Evolutionary conservation across 139 green algal genomes (phyloP).

Genomic region (Chlorella sp.): DNA sequence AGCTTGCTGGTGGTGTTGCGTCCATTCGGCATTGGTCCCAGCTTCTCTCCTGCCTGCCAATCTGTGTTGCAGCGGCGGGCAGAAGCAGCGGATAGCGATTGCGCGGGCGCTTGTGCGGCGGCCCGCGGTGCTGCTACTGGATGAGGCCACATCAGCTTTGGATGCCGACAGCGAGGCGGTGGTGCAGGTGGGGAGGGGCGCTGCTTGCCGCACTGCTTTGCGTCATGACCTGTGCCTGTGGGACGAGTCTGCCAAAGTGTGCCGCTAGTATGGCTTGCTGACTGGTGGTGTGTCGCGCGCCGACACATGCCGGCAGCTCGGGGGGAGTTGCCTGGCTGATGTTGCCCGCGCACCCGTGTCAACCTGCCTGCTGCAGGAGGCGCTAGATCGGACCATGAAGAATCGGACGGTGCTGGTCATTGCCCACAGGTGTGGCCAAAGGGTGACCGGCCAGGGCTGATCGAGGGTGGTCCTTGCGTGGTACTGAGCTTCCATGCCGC

Average conservation of each 20-base stretch:
- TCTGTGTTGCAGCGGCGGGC: constrained; percentile 62
- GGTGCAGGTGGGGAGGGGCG: background rate
- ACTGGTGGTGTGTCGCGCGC: no score
- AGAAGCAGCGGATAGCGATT: constrained; percentile 96
- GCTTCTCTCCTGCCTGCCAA: background rate
- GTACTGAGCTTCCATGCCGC: background rate
- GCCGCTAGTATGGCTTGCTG: no score
- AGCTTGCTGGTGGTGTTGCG: background rate
- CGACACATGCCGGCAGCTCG: no score
- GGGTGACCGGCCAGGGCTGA: background rate
- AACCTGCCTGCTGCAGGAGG: constrained; percentile 67
- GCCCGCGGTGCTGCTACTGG: constrained; percentile 89
- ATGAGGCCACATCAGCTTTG: constrained; percentile 90
- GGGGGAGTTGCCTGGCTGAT: no score
- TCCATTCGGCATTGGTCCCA: background rate
- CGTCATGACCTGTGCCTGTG: no score
- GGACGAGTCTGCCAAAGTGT: no score
- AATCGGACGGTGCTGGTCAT: constrained; percentile 90
- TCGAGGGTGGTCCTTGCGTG: background rate
- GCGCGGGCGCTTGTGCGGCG: constrained; percentile 85
- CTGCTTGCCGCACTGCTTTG: background rate
- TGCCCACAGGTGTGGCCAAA: constrained; percentile 64
- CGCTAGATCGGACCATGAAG: constrained; percentile 86
- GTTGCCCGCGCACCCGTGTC: no score
- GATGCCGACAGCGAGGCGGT: constrained; percentile 75